These are phyloP conservation scores for Diplotaxis tenuifolia DNA, from an alignment of 345 rosid genomes.

Conservation along the genomic window DNA sequence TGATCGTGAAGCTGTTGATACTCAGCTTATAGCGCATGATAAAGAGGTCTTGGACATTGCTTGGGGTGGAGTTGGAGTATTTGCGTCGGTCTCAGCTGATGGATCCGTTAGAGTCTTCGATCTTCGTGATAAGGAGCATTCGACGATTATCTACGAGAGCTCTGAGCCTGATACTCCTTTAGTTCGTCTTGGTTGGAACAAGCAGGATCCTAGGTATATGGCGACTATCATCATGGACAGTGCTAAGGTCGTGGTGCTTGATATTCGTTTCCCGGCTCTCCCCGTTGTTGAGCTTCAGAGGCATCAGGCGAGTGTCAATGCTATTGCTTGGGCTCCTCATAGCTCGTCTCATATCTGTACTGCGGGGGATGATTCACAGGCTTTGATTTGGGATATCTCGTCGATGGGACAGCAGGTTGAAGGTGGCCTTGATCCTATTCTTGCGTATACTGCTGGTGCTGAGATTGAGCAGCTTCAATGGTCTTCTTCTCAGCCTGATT, in stretches of 20 bases:
- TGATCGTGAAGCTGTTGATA: conserved; percentile 78
- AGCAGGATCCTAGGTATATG: conserved; percentile 97
- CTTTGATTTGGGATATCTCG: conserved; percentile 92
- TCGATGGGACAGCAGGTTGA: conserved; percentile 97
- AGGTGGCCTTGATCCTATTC: conserved; percentile 92
- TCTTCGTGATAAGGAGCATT: conserved; percentile 85
- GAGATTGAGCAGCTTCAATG: conserved; percentile 97
- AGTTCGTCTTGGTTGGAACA: conserved; percentile 96
- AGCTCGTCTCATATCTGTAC: conserved; percentile 96
- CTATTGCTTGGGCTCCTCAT: conserved; percentile 98
- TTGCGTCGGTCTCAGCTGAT: conserved; percentile 91
- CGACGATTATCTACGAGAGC: conserved; percentile 89
- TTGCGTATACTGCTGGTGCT: conserved; percentile 93
- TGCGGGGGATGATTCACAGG: conserved; percentile 95
- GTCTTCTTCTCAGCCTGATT: conserved; percentile 97
- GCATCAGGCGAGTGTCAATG: conserved; percentile 87
- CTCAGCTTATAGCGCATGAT: conserved; percentile 95
- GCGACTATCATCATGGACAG: conserved; percentile 85
- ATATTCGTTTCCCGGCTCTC: conserved; percentile 86
- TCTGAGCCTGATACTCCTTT: conserved; percentile 91
- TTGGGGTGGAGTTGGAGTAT: conserved; percentile 95
- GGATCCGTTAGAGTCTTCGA: conserved; percentile 91
- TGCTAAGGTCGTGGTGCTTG: conserved; percentile 43
- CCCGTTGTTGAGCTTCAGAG: conserved; percentile 94
- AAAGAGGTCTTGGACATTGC: conserved; percentile 97